These are phyloP conservation scores for Dioscorea cayenensis DNA, from an alignment of 116 monocot genomes.

Conservation along the genomic window DNA sequence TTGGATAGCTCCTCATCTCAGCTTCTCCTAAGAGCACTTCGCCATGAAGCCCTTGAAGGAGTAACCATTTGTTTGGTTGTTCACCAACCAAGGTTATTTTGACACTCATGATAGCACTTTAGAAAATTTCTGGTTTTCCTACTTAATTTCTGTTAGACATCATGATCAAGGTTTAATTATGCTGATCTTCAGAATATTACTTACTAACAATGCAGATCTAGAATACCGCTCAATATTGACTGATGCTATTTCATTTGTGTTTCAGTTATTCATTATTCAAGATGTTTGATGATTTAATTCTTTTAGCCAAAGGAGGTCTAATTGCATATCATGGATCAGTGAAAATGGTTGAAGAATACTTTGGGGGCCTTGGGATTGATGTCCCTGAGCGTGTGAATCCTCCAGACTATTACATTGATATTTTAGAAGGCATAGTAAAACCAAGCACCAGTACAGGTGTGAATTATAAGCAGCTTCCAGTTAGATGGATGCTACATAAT, in stretches of 20 bases:
- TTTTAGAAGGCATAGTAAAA: slow-evolving; percentile 92
- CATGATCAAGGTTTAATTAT: not conserved
- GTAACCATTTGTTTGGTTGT: slow-evolving; percentile 94
- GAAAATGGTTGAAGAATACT: slow-evolving; percentile 91
- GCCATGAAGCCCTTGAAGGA: slow-evolving; percentile 90
- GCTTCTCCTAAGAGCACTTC: slow-evolving; percentile 80
- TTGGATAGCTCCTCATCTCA: slow-evolving; percentile 94
- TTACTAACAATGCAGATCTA: not conserved
- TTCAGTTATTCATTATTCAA: slow-evolving; percentile 84
- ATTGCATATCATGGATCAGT: slow-evolving; percentile 92
- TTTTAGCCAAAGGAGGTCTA: slow-evolving; percentile 96
- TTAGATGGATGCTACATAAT: slow-evolving; percentile 98
- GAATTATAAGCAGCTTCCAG: slow-evolving; percentile 64
- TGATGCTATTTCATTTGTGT: slow-evolving; percentile 4
- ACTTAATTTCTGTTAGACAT: not conserved
- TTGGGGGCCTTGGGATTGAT: slow-evolving; percentile 82
- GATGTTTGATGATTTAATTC: slow-evolving; percentile 98
- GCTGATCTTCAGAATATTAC: not conserved
- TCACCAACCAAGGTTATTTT: slow-evolving; percentile 93
- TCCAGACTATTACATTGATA: slow-evolving; percentile 96
- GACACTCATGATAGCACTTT: slow-evolving; percentile 5
- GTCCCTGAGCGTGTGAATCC: slow-evolving; percentile 98
- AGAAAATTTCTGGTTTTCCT: not conserved
- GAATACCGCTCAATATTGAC: not conserved
- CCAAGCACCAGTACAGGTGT: slow-evolving; percentile 57